Conservation (phyloP, 177 flowering plant species). For the Tripterygium wilfordii region DNA sequence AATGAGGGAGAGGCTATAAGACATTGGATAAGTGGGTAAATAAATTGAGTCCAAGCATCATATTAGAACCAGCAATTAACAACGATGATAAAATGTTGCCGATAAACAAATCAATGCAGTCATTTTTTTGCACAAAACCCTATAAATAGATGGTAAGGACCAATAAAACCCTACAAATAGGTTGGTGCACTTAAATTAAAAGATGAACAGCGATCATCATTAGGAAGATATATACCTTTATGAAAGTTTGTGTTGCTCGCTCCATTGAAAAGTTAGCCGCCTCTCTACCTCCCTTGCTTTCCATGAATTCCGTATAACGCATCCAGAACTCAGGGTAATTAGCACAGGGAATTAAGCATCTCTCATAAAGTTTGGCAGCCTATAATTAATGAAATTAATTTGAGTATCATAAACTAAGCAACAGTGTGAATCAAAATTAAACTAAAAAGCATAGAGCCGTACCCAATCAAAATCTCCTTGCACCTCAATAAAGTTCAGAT, state of each 20-base stretch:
- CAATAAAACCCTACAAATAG: too few relatives aligned
- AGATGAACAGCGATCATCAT: too few relatives aligned
- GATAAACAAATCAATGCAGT: too few relatives aligned
- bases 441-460: constrained; percentile 14
- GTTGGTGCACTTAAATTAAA: too few relatives aligned
- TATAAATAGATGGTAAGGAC: too few relatives aligned
- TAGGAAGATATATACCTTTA: constrained; percentile 31
- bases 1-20: constrained; percentile 17
- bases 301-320: constrained; percentile 80
- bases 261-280: constrained; percentile 65
- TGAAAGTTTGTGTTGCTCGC: constrained; percentile 61
- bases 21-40: constrained; percentile 13
- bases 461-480: constrained; percentile 93
- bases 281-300: constrained; percentile 84
- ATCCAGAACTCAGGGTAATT: constrained; percentile 93
- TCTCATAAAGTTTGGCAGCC: constrained; percentile 86
- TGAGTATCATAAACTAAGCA: constrained; percentile 3
- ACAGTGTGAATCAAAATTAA: constrained; percentile 1
- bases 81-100: too few relatives aligned
- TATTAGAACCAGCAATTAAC: constrained; percentile 9
- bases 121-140: too few relatives aligned
- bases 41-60: constrained; percentile 14
- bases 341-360: constrained; percentile 94
- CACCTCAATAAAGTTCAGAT: constrained; percentile 76
- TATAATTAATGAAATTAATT: constrained; percentile 22